Base-by-base conservation (phyloP, 768 basidiomycete species). In the Leccinum sublutescens region DNA sequence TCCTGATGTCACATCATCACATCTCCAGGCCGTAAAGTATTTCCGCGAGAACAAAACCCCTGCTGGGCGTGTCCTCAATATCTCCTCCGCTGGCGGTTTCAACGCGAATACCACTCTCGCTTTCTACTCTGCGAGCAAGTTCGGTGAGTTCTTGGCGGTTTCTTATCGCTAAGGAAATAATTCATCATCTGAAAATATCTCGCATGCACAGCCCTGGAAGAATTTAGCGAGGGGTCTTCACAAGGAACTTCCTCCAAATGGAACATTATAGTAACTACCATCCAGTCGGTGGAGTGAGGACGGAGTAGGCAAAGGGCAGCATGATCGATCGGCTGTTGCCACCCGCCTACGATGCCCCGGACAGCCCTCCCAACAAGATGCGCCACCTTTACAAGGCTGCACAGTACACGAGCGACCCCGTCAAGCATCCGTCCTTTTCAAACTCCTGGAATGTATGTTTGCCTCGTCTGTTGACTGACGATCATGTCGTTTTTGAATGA, bases 21-120 rank as follows among this genome's bases (percentile, higher is more conserved):
- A 23, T 11, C 38, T 8, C 1, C 14, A 67, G 67, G 67, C 65
- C 0, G 68, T 76, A 8, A 63, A 59, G 45, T 71, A 67, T 54
- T 75, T 76, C 61, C 67, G 71, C 6, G 68, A 70, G 17, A 62
- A 64, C 51, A 71, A 73, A 19, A 54, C 17, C 7, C 58, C 67
- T 1, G 62, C 67, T 0, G 64, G 67, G 29, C 62, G 67, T 34
- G 57, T 68, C 43, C 43, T 69, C 56, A 68, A 70, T 4, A 29
- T 69, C 23, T 66, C 64, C 4, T 66, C 64, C 3, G 59, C 12
- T 1, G 61, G 55, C 33, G 69, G 69, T n/a, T 69, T 70, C 52
- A 21, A 12, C 3, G 61, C 47, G 2, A 47, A 57, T 25, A 61
- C 69, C 11, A 59, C 64, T n/a, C 60, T 70, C 3, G 58, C 62